Evolutionary conservation across 164 flowering plant species (phyloP).

Genomic region (Chimonanthus salicifolius): DNA sequence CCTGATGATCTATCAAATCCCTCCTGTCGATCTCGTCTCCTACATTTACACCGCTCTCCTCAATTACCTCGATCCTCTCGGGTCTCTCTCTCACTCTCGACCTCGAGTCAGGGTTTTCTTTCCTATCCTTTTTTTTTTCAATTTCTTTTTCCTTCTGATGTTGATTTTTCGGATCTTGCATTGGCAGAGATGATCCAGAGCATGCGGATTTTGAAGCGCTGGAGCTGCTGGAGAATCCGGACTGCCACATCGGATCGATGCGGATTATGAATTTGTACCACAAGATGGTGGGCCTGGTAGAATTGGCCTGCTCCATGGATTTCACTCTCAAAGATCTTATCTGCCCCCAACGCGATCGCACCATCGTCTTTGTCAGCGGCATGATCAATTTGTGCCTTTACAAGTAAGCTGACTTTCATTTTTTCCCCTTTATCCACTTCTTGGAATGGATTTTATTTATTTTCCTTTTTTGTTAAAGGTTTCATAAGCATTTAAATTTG

Average conservation of each 20-base stretch:
- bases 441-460: too few relatives aligned
- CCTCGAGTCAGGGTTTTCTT: neutral
- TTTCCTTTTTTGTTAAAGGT: neutral
- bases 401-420: conserved; percentile 32
- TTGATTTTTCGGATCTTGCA: neutral
- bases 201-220: conserved; percentile 66
- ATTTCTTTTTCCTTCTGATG: neutral
- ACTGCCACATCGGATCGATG: conserved; percentile 49
- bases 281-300: conserved; percentile 49
- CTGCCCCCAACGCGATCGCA: conserved; percentile 53
- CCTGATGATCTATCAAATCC: conserved; percentile 54
- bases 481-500: neutral
- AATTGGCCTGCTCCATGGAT: conserved; percentile 40
- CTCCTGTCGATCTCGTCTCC: conserved; percentile 33
- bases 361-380: conserved; percentile 50
- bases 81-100: conserved; percentile 20
- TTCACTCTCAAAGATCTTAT: conserved; percentile 63
- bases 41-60: conserved; percentile 51
- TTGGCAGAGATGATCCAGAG: conserved; percentile 60
- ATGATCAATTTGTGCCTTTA: conserved; percentile 63
- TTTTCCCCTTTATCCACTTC: neutral
- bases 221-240: conserved; percentile 79
- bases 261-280: conserved; percentile 42
- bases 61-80: conserved; percentile 39
- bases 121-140: neutral